These are phyloP conservation scores for Dendryphion nanum DNA, from an alignment of 2,329 filamentous ascomycete species.

Conservation along the genomic window DNA sequence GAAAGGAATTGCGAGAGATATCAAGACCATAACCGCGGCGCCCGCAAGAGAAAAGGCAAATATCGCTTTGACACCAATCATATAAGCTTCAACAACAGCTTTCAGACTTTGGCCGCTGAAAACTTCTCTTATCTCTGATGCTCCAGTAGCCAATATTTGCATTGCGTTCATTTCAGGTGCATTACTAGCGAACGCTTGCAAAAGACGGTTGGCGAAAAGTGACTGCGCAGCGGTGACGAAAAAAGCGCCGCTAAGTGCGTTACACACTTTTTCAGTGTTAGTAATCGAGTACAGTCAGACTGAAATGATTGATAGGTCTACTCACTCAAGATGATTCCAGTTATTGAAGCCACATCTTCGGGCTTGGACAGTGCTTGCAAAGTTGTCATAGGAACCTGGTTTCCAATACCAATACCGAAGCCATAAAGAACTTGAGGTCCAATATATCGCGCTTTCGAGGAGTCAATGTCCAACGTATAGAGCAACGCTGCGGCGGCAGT, in stretches of 20 bases:
- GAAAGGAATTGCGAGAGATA: background rate
- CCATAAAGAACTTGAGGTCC: slow-evolving; percentile 22
- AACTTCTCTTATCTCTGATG: background rate
- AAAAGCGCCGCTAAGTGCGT: background rate
- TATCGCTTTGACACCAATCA: background rate
- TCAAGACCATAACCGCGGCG: background rate
- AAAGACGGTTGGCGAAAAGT: background rate
- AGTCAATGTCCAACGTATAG: slow-evolving; percentile 37
- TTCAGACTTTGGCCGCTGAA: background rate
- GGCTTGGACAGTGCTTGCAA: slow-evolving; percentile 3
- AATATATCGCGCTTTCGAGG: slow-evolving; percentile 36
- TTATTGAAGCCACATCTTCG: background rate
- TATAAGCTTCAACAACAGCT: background rate
- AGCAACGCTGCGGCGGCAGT: slow-evolving; percentile 41
- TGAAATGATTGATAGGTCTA: background rate
- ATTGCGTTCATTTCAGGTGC: background rate
- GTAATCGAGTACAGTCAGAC: background rate
- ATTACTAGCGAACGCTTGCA: background rate
- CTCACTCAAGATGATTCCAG: slow-evolving; percentile 5
- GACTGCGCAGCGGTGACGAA: slow-evolving; percentile 1
- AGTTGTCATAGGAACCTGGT: slow-evolving; percentile 26
- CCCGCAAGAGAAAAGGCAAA: background rate
- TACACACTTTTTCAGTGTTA: background rate
- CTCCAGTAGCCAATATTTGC: background rate
- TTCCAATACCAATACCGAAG: slow-evolving; percentile 20